Percentiles rank a stretch among this genome's conserved stretches.
Conservation (phyloP, 2,329 filamentous ascomycete species). For the Neofusicoccum parvum region DNA sequence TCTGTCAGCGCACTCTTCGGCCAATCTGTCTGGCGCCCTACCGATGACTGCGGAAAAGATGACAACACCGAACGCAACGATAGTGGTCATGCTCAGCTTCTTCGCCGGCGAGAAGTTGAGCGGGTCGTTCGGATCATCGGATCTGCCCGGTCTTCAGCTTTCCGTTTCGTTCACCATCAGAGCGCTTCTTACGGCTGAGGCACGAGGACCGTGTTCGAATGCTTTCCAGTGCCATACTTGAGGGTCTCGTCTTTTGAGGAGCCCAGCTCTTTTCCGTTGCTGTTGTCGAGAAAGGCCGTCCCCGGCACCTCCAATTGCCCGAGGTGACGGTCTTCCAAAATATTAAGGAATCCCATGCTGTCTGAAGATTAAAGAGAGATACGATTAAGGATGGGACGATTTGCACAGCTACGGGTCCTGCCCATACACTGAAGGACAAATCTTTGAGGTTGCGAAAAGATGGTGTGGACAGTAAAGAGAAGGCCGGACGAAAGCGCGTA, state of each 20-base stretch:
- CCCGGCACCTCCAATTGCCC: constrained; percentile 34
- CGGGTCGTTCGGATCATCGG: constrained; percentile 39
- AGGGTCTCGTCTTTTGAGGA: constrained; percentile 24
- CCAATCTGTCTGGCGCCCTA: neutral
- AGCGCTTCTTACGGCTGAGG: constrained; percentile 34
- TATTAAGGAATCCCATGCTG: constrained; percentile 37
- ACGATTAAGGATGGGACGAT: neutral
- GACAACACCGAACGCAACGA: constrained; percentile 36
- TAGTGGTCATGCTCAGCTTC: constrained; percentile 36
- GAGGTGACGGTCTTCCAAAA: constrained; percentile 37
- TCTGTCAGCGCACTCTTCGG: constrained; percentile 13
- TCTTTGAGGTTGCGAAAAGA: neutral
- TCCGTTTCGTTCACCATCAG: too few relatives aligned
- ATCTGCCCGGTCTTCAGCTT: constrained; percentile 21
- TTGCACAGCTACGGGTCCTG: constrained; percentile 7
- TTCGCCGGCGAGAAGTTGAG: constrained; percentile 39
- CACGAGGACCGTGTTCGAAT: constrained; percentile 37
- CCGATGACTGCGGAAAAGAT: constrained; percentile 31
- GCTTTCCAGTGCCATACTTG: constrained; percentile 37
- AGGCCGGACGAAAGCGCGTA: neutral
- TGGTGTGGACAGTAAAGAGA: neutral
- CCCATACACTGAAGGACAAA: neutral
- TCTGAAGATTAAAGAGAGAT: neutral
- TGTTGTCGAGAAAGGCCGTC: constrained; percentile 36
- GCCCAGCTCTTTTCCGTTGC: constrained; percentile 25